Percentiles rank a stretch among this genome's conserved stretches.
phyloP scores from a whole-genome alignment of 2,329 filamentous ascomycete genomes.

The Botryosphaeria dothidea region DNA sequence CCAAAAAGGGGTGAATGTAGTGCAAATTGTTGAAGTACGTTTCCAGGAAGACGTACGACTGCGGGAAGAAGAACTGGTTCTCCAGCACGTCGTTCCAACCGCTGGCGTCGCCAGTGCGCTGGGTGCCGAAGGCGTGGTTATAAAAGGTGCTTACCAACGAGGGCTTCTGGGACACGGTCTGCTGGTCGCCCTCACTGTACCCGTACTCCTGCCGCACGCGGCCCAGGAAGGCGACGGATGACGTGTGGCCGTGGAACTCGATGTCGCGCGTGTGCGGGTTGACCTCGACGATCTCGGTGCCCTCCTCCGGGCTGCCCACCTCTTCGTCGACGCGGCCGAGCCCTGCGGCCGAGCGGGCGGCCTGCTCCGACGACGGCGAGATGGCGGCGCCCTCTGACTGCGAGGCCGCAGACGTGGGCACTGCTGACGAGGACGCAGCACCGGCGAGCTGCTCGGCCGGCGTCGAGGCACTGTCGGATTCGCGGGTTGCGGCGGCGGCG shows the following conservation, averaged over 20 bases:
- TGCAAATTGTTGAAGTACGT: constrained; percentile 53
- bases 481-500: constrained; percentile 22
- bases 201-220: constrained; percentile 37
- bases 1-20: constrained; percentile 50
- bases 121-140: constrained; percentile 46
- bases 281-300: constrained; percentile 48
- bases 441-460: not conserved
- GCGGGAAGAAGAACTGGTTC: constrained; percentile 43
- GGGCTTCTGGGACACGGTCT: constrained; percentile 28
- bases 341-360: not conserved
- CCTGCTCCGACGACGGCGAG: constrained; percentile 1
- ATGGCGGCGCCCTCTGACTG: not conserved
- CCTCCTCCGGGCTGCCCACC: constrained; percentile 37
- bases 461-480: not conserved
- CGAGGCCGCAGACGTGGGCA: not conserved
- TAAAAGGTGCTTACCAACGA: constrained; percentile 49
- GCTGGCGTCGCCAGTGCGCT: constrained; percentile 7
- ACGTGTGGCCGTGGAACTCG: constrained; percentile 52
- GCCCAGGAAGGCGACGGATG: constrained; percentile 47
- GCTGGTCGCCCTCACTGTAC: constrained; percentile 20
- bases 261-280: constrained; percentile 41
- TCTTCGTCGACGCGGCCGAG: not conserved
- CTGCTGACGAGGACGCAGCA: not conserved
- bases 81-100: constrained; percentile 20
- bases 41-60: constrained; percentile 49